Percentiles rank a stretch among this genome's conserved stretches.
Conservation (phyloP, 139 green algal species). For the Coelastrella sp. region DNA sequence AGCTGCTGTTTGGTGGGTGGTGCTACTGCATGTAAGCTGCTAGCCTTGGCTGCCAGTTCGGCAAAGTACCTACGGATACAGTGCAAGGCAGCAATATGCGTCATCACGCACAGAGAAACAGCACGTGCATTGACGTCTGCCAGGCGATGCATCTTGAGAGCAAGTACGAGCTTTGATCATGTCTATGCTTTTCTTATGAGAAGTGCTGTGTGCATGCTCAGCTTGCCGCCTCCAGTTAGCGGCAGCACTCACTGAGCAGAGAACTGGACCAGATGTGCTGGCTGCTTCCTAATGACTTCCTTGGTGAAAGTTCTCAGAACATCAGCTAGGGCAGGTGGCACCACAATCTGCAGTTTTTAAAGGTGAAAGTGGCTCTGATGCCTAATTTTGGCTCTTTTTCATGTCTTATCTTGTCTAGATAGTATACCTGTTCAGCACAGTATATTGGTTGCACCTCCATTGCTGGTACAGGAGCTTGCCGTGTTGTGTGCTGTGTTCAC, state of each 20-base stretch:
- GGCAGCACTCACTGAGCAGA: constrained; percentile 66
- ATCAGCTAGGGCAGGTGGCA: constrained; percentile 79
- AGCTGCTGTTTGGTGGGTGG: constrained; percentile 60
- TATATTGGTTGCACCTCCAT: constrained; percentile 78
- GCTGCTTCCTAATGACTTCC: constrained; percentile 81
- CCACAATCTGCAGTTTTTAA: constrained; percentile 70
- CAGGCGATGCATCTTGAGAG: too few species aligned
- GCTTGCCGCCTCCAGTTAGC: not conserved
- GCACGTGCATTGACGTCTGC: too few species aligned
- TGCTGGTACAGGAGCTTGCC: not conserved
- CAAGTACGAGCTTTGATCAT: too few species aligned
- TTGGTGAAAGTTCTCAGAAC: constrained; percentile 87
- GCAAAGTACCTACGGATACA: constrained; percentile 75
- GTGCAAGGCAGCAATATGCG: not conserved
- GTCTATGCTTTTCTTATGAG: not conserved
- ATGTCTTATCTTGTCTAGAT: too few species aligned
- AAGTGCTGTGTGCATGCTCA: not conserved
- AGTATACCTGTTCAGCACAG: constrained; percentile 70
- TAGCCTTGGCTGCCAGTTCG: constrained; percentile 62
- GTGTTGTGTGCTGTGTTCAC: not conserved
- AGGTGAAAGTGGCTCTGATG: not conserved
- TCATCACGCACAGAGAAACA: not conserved
- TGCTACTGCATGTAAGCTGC: constrained; percentile 46
- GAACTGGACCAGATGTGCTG: constrained; percentile 76
- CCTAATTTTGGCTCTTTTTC: too few species aligned